Base-by-base conservation (phyloP, 441 rosid genomes). In the Pelargonium australe region DNA sequence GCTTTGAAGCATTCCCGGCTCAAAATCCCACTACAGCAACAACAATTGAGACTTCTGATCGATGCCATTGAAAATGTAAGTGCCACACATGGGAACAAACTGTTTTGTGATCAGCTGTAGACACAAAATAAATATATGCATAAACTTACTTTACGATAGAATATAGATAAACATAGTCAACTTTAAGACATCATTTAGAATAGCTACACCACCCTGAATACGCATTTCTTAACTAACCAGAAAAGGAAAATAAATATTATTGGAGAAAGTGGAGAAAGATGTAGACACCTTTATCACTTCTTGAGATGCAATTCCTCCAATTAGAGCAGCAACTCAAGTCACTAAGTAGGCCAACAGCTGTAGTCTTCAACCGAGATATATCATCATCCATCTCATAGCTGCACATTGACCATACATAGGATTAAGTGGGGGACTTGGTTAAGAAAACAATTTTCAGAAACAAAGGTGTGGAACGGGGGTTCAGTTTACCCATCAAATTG, bases 281-380 rank as follows among this genome's bases (percentile, higher is more conserved):
- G 16, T 16, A 2, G 60, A 16, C 65, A 95, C 99, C 99, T 95
- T 95, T 72, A 95, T 95, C 65, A 83, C 89, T 88, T 95, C 98
- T 79, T 95, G 99, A 2, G 99, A 90, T 61, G 98, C 84, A 58
- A 92, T 78, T 75, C 98, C 98, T 73, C 99, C 98, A 5, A 95
- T 72, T 63, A 92, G 80, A 57, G 98, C 95, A 73, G 98, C 95
- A 55, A 87, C 96, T 5, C 84, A 87, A 76, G 73, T 92, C 97
- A 51, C 71, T 77, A n/a, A 92, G 87, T 58, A 95, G 81, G 68
- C 84, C 71, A 63, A 86, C 81, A 45, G 89, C 97, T 58, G 81
- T 81, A 60, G 86, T 81, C 85, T 86, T 92, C 72, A 92, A 75
- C 53, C 84, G 80, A 68, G 91, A 81, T 77, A 85, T 85, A 71